Percentiles rank a stretch among this genome's conserved stretches.
These are phyloP conservation scores for Hypoxylon sp. DNA, from an alignment of 2,329 filamentous ascomycete genomes.

Conservation along the genomic window DNA sequence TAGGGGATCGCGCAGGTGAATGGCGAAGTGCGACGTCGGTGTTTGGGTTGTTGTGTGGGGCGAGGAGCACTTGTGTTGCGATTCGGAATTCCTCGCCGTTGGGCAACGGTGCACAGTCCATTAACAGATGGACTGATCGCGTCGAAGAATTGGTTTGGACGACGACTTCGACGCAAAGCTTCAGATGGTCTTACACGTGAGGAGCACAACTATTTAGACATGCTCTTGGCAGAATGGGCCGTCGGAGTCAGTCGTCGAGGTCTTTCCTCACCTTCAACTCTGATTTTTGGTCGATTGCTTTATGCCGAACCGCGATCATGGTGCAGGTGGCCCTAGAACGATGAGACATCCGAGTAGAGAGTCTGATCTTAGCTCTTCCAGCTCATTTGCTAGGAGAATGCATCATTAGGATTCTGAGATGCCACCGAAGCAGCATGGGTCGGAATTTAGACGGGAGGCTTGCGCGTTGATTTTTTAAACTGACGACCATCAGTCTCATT, in stretches of 20 bases:
- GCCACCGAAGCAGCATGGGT: not conserved
- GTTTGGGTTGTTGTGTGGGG: constrained; percentile 22
- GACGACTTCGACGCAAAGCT: not conserved
- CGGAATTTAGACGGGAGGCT: not conserved
- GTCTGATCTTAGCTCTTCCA: constrained; percentile 3
- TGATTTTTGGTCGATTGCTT: not conserved
- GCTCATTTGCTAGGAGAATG: constrained; percentile 8
- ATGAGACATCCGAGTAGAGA: constrained; percentile 1
- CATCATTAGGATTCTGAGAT: not conserved
- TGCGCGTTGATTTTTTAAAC: not conserved
- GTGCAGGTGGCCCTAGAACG: not conserved
- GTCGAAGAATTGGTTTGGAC: not conserved
- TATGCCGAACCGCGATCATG: constrained; percentile 7
- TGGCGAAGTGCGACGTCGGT: constrained; percentile 23
- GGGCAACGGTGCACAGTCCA: constrained; percentile 10
- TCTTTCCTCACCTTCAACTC: not conserved
- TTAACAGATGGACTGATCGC: constrained; percentile 1
- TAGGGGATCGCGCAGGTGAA: constrained; percentile 24
- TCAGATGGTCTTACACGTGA: not conserved
- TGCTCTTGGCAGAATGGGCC: not conserved
- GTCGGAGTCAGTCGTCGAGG: not conserved
- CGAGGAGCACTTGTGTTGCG: constrained; percentile 27
- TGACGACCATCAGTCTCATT: not conserved
- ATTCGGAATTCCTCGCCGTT: constrained; percentile 21
- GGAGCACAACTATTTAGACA: not conserved